Base-by-base conservation (phyloP, 805 yeast genomes). In the Saccharomycopsis babjevae region DNA sequence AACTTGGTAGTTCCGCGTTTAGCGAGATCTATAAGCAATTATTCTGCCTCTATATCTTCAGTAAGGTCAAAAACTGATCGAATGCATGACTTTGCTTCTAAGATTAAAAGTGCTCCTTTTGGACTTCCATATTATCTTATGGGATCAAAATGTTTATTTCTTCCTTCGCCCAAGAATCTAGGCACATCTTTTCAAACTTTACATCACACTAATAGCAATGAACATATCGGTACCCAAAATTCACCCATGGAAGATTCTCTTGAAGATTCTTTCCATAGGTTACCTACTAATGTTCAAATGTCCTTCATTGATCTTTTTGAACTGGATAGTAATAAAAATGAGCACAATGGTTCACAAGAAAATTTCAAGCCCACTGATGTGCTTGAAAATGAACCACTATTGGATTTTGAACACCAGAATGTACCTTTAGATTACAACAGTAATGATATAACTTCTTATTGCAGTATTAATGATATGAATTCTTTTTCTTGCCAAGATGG, bases 281-380 rank as follows among this genome's bases (percentile, higher is more conserved):
- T 32, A 10, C 56, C 56, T 20, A 52, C 39, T 2, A 34, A 30
- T n/a, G 56, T 52, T 16, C 18, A 52, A 30, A 32, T 52, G 56
- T 52, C 56, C 22, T 52, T 52, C 15, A 52, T 52, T 15, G 56
- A 52, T n/a, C 40, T 52, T 52, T 34, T 52, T 52, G 56, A 30
- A n/a, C 15, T 32, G 15, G 25, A 32, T 8, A 32, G 28, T 20
- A 6, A 16, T 52, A 28, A 52, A 13, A 52, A 32, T 30, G 18
- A 30, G 16, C 22, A 8, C 15, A 52, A 32, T 32, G 22, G 15
- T 6, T 13, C 40, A 30, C 11, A n/a, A 15, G 20, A n/a, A 13
- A 11, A 18, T n/a, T n/a, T 11, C n/a, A 52, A 52, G 2, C 18
- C 13, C 15, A 8, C 32, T 34, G 25, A 30, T 34, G 32, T 20